Evolutionary conservation across 2,329 filamentous ascomycete species (phyloP).

Genomic region (Colletotrichum acutatum): DNA sequence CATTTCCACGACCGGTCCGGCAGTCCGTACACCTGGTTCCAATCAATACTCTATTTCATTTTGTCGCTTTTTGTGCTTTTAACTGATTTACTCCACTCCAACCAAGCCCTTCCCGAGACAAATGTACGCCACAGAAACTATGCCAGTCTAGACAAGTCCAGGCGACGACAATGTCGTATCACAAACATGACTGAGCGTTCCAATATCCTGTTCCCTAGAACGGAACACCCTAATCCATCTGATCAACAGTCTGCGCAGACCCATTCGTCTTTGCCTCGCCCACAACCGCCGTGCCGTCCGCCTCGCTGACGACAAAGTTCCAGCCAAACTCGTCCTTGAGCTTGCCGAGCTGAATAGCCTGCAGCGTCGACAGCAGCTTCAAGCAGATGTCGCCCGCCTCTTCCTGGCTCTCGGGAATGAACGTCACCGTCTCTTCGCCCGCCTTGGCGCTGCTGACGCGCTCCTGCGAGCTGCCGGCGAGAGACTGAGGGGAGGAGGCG

Average conservation of each 20-base stretch:
- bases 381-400: constrained; percentile 80
- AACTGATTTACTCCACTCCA: not conserved
- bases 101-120: not conserved
- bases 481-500: constrained; percentile 51
- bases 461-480: constrained; percentile 46
- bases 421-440: constrained; percentile 63
- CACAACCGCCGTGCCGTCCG: constrained; percentile 55
- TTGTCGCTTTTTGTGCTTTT: not conserved
- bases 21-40: not conserved
- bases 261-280: constrained; percentile 39
- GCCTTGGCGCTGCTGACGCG: constrained; percentile 50
- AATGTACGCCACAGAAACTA: not conserved
- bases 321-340: constrained; percentile 82
- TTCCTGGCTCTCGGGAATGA: constrained; percentile 65
- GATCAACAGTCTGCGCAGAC: constrained; percentile 43
- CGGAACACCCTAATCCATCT: constrained; percentile 43
- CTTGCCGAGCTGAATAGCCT: constrained; percentile 88
- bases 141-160: not conserved
- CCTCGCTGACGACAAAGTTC: constrained; percentile 62
- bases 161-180: not conserved
- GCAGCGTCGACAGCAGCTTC: constrained; percentile 79
- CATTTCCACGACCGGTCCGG: not conserved
- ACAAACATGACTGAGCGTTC: not conserved
- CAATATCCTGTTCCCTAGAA: not conserved
- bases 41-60: not conserved